Conservation (phyloP, 768 basidiomycete species). For the Termitomyces sp. region DNA sequence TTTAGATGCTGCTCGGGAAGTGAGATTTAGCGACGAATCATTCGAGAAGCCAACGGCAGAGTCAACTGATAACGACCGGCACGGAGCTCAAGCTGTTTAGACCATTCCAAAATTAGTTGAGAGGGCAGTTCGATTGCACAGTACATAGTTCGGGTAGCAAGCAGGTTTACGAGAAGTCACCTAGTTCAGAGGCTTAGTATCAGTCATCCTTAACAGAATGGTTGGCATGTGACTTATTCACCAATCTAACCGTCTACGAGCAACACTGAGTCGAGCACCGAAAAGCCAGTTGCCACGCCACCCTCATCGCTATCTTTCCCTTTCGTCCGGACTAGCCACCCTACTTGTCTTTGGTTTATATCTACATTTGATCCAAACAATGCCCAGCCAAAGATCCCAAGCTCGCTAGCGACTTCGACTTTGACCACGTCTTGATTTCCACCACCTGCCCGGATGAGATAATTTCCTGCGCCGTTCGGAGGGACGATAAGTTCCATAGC, state of each 20-base stretch:
- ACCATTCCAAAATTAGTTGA: no score
- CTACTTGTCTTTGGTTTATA: slow-evolving; percentile 62
- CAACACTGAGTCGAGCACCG: slow-evolving; percentile 68
- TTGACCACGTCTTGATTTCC: slow-evolving; percentile 40
- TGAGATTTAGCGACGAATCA: no score
- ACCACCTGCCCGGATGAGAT: slow-evolving; percentile 73
- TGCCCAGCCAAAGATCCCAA: slow-evolving; percentile 90
- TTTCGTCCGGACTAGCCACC: slow-evolving; percentile 88
- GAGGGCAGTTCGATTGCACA: no score
- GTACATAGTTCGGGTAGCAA: background rate
- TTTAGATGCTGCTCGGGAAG: no score
- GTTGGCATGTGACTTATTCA: background rate
- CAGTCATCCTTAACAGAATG: background rate
- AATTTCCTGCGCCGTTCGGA: slow-evolving; percentile 63
- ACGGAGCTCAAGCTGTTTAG: no score
- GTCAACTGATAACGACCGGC: no score
- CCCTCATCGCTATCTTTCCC: slow-evolving; percentile 90
- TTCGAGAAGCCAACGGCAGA: no score
- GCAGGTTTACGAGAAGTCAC: background rate
- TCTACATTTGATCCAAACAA: slow-evolving; percentile 57
- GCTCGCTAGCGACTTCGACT: slow-evolving; percentile 78
- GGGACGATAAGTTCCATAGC: slow-evolving; percentile 92
- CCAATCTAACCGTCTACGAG: slow-evolving; percentile 40
- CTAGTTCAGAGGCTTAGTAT: background rate
- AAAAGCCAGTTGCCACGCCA: slow-evolving; percentile 82